Base-by-base conservation (phyloP, 345 rosid genomes). In the Populus ilicifolia region DNA sequence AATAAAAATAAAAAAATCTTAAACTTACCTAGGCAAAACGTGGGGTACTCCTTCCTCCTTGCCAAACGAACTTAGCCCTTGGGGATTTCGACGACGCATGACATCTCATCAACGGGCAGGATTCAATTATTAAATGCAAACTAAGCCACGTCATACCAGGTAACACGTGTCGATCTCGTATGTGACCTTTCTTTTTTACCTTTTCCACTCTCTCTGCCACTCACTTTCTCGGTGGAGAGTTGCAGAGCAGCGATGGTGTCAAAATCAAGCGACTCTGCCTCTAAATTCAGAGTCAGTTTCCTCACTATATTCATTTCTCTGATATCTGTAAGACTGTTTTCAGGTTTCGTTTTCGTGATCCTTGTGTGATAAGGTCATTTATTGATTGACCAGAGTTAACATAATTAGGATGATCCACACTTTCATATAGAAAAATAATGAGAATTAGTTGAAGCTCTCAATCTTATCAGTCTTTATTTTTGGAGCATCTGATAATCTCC, bases 261-360 rank as follows among this genome's bases (percentile, higher is more conserved):
- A 74, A 85, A 72, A 78, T 85, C 87, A 52, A 69, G 78, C 82
- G 89, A 83, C 80, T 78, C 82, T 30, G 77, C 82, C 73, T 75
- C 85, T 29, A 84, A 84, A 76, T 74, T 76, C 75, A 87, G 61
- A 78, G 90, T 89, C 78, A 79, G 88, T 72, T 72, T 77, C 64
- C 64, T 59, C 75, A 79, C 46, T 13, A 5, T 72, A 29, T 72
- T 36, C 39, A 35, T 79, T 41, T 7, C 35, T 52, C 20, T 68
- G 44, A 30, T 67, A 0, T 23, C 46, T 52, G 29, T 29, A 6
- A 16, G 43, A 36, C 2, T 38, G 12, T 72, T 17, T 43, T 23
- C 72, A n/a, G 64, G 64, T 10, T 18, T 65, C 65, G 2, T 21
- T 56, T 21, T 3, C n/a, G 9, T 56, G 69, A 65, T 65, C 23